Conservation (phyloP, 148 eudicot species). For the Heliosperma pusillum region DNA sequence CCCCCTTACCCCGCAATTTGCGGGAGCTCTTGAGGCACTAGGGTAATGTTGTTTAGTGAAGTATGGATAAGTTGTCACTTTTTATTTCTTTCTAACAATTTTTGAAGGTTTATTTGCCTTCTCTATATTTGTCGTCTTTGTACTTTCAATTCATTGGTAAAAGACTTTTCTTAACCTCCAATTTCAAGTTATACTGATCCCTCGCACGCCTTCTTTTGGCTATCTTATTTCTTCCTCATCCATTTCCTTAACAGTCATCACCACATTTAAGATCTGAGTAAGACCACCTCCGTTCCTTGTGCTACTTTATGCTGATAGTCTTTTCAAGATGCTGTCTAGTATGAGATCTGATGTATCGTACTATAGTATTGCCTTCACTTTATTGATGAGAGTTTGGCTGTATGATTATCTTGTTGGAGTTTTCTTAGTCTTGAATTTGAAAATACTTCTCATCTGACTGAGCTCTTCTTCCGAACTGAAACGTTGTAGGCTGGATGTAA, state of each 20-base stretch:
- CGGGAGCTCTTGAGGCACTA: no score
- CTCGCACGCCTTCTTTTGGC: not conserved
- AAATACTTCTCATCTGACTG: not conserved
- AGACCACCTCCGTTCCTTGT: not conserved
- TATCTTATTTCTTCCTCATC: not conserved
- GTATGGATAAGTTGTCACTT: not conserved
- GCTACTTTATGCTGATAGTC: not conserved
- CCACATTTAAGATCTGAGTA: not conserved
- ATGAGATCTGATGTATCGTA: not conserved
- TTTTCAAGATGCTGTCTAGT: not conserved
- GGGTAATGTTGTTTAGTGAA: no score
- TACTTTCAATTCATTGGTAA: not conserved
- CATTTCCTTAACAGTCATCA: not conserved
- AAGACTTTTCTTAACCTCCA: no score
- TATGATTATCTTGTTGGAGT: not conserved
- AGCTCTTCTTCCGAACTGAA: conserved; percentile 8
- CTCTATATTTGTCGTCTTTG: not conserved
- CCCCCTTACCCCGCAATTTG: no score
- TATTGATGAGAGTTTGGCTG: not conserved
- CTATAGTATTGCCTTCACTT: not conserved
- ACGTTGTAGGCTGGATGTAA: conserved; percentile 87
- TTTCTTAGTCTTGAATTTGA: not conserved
- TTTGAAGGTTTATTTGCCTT: not conserved
- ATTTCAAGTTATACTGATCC: no score
- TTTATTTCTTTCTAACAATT: not conserved